Evolutionary conservation across 192 early-diverging fungal species (phyloP), one percentile per base, ranked within the genome.

Genomic region (Gryganskiella cystojenkinii): DNA sequence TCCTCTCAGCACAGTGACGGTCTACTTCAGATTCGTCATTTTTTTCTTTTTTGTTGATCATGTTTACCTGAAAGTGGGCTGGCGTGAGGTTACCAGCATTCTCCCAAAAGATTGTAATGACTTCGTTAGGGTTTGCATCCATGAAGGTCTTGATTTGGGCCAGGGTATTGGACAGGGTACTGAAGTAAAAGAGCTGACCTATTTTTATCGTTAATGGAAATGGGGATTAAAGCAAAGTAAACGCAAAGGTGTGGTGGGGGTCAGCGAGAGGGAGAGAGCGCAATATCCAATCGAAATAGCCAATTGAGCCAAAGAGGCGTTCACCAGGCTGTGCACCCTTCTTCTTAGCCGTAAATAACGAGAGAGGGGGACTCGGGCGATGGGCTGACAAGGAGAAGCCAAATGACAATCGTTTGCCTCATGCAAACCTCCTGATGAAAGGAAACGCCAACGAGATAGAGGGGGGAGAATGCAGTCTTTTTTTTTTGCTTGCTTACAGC

Each of bases 51-150:
- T 52, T 13, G 50, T 24, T 24, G 24, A 13, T 28, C 43, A 3
- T 28, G 37, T 14, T 0, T 62, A 61, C 71, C 28, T 86, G 62
- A 43, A 90, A 91, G 5, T 80, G 81, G 14, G 74, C 51, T 2
- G 86, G 51, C 44, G 78, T 25, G 52, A 92, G 85, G 4, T 79
- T 80, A 46, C 73, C 84, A 9, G 79, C 65, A 69, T 94, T 93
- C 55, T 91, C 87, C 73, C 93, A 85, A 62, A 91, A 90, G 51
- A 95, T 90, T 19, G 92, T 91, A 10, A 95, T 54, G 10, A 95
- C 89, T 71, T 95, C 92, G 69, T 89, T 83, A 25, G 81, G 83
- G 64, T 95, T 89, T 22, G 42, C 44, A 22, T 91, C 86, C 55
- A 95, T 43, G 58, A 84, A 95, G 9, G 72, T 59, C 46, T 81